phyloP scores from a whole-genome alignment of 139 green algal genomes.

The Volvox reticuliferus region DNA sequence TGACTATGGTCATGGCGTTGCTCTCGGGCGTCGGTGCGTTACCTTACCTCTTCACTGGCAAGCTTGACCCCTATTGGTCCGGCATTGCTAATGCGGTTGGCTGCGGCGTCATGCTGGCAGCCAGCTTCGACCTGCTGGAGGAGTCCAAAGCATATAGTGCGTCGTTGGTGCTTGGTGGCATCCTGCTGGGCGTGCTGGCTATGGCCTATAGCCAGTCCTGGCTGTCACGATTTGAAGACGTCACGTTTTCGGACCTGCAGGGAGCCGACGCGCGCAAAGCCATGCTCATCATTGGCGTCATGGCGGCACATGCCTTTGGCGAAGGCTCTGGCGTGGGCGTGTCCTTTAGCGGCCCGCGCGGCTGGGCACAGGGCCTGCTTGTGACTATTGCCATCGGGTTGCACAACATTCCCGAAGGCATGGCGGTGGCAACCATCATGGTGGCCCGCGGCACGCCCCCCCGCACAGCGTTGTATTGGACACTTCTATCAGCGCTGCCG shows the following conservation, averaged over 20 bases:
- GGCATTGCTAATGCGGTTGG: constrained; percentile 93
- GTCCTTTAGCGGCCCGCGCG: constrained; percentile 80
- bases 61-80: constrained; percentile 59
- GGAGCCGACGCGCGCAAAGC: constrained; percentile 87
- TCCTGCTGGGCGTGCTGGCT: constrained; percentile 85
- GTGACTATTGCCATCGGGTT: constrained; percentile 97
- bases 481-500: constrained; percentile 86
- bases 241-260: constrained; percentile 80
- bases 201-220: constrained; percentile 69
- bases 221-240: constrained; percentile 64
- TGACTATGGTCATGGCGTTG: constrained; percentile 78
- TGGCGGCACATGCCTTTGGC: constrained; percentile 96
- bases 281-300: constrained; percentile 95
- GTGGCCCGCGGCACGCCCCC: constrained; percentile 83
- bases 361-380: constrained; percentile 89
- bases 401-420: constrained; percentile 98
- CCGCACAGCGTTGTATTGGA: constrained; percentile 85
- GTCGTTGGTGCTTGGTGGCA: constrained; percentile 72
- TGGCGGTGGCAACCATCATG: constrained; percentile 95
- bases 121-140: constrained; percentile 95
- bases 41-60: constrained; percentile 84
- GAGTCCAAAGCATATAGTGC: constrained; percentile 86
- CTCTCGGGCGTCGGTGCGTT: constrained; percentile 76
- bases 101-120: constrained; percentile 97
- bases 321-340: constrained; percentile 97